These are phyloP conservation scores for Aspergillus udagawae DNA, from an alignment of 2,329 filamentous ascomycete species.

Conservation along the genomic window DNA sequence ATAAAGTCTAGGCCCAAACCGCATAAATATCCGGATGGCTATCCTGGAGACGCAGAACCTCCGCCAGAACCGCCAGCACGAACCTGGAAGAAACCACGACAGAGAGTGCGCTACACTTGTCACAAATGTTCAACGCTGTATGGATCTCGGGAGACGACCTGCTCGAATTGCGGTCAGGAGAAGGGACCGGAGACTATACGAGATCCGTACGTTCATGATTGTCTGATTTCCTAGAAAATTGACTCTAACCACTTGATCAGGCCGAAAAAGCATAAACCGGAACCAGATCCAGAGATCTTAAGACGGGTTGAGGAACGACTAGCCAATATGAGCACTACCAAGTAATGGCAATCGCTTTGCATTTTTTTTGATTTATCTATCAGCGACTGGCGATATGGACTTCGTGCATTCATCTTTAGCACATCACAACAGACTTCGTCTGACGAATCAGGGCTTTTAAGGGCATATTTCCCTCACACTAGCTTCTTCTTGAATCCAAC, in stretches of 20 bases:
- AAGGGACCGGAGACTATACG: slow-evolving; percentile 40
- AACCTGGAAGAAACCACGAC: slow-evolving; percentile 36
- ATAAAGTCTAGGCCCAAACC: slow-evolving; percentile 32
- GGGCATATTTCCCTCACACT: not conserved
- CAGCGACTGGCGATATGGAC: not conserved
- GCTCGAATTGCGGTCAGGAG: slow-evolving; percentile 38
- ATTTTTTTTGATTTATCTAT: not conserved
- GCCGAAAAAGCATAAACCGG: slow-evolving; percentile 37
- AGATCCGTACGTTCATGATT: slow-evolving; percentile 35
- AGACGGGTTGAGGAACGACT: slow-evolving; percentile 38
- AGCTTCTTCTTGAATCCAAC: not conserved
- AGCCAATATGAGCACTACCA: slow-evolving; percentile 17
- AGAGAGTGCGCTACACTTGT: slow-evolving; percentile 40
- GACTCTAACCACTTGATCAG: slow-evolving; percentile 21
- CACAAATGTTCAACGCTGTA: slow-evolving; percentile 37
- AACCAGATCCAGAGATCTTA: slow-evolving; percentile 37
- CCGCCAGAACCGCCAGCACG: slow-evolving; percentile 30
- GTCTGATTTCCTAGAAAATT: not conserved
- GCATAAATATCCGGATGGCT: slow-evolving; percentile 43
- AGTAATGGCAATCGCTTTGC: not conserved
- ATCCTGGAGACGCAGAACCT: slow-evolving; percentile 42
- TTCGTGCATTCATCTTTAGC: not conserved
- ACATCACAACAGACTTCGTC: not conserved
- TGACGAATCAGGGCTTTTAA: not conserved
- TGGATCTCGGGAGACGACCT: slow-evolving; percentile 28